Conservation (phyloP, 177 flowering plant genomes). For the Tripterygium wilfordii region DNA sequence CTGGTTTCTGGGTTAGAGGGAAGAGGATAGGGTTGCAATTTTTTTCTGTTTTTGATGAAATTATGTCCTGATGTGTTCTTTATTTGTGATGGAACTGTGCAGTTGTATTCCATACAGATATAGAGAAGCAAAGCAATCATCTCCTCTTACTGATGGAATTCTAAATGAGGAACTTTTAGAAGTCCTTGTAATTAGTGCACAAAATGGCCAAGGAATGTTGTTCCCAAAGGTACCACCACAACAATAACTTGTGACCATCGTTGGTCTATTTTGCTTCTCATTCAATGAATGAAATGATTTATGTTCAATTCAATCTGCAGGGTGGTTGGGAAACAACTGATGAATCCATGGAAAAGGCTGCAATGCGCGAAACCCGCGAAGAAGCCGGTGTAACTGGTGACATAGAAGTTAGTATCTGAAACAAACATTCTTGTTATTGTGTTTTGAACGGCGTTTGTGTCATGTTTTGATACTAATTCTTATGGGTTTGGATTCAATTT, state of each 20-base stretch:
- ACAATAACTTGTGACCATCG: too few relatives aligned
- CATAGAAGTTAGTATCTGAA: constrained; percentile 33
- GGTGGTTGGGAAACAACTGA: constrained; percentile 78
- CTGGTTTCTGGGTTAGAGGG: too few relatives aligned
- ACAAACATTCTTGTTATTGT: background rate
- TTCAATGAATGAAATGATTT: too few relatives aligned
- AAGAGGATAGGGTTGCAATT: too few relatives aligned
- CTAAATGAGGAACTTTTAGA: constrained; percentile 29
- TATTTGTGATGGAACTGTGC: too few relatives aligned
- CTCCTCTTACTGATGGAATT: background rate
- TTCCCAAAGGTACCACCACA: constrained; percentile 59
- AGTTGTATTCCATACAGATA: constrained; percentile 50
- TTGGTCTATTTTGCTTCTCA: too few relatives aligned
- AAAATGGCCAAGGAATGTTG: constrained; percentile 41
- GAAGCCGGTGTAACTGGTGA: constrained; percentile 66
- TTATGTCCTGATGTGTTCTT: too few relatives aligned
- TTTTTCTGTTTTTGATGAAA: too few relatives aligned
- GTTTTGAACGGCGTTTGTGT: too few relatives aligned
- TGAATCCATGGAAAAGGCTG: constrained; percentile 53
- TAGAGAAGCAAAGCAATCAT: constrained; percentile 12
- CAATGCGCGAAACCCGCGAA: constrained; percentile 47
- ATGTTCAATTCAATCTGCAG: too few relatives aligned
- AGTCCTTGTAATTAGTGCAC: constrained; percentile 49
- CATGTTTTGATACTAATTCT: background rate
- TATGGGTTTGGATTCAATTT: constrained; percentile 3